Evolutionary conservation across 805 yeast genomes (phyloP).

Genomic region (Zygoascus flipseniorum): DNA sequence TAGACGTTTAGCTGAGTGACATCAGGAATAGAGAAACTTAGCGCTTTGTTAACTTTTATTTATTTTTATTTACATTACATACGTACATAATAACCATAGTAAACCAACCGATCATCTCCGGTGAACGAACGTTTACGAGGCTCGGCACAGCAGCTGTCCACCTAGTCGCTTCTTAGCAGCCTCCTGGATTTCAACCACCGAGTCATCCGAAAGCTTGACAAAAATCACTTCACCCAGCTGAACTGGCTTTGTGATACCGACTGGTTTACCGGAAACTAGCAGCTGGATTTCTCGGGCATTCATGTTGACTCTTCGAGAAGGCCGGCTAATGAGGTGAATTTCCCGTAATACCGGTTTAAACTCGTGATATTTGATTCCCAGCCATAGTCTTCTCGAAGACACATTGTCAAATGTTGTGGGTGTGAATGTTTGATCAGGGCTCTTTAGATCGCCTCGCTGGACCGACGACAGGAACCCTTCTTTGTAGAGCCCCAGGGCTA

Average conservation of each 20-base stretch:
- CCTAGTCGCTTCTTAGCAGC: slow-evolving; percentile 65
- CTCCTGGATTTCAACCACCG: slow-evolving; percentile 70
- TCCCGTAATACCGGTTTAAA: slow-evolving; percentile 67
- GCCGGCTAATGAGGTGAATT: slow-evolving; percentile 71
- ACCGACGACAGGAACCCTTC: slow-evolving; percentile 84
- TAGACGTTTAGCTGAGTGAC: slow-evolving; percentile 28
- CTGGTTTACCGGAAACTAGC: slow-evolving; percentile 66
- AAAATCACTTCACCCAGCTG: slow-evolving; percentile 87
- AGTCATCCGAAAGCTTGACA: slow-evolving; percentile 43
- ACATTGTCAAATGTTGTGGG: slow-evolving; percentile 82
- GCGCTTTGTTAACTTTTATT: not conserved
- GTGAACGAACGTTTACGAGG: slow-evolving; percentile 10
- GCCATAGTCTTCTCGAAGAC: slow-evolving; percentile 80
- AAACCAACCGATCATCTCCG: not conserved
- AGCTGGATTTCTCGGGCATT: slow-evolving; percentile 55
- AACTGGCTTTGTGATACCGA: slow-evolving; percentile 68
- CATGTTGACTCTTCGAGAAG: slow-evolving; percentile 67
- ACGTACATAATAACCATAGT: not conserved
- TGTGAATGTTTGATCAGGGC: slow-evolving; percentile 58
- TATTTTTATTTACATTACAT: not conserved
- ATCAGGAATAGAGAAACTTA: not conserved
- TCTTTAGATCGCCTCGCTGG: slow-evolving; percentile 73
- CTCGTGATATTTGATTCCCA: slow-evolving; percentile 81
- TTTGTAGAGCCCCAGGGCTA: slow-evolving; percentile 76
- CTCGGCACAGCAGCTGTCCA: slow-evolving; percentile 79